These are phyloP conservation scores for Alternaria ventricosa DNA, from an alignment of 2,329 filamentous ascomycete species.

Conservation along the genomic window DNA sequence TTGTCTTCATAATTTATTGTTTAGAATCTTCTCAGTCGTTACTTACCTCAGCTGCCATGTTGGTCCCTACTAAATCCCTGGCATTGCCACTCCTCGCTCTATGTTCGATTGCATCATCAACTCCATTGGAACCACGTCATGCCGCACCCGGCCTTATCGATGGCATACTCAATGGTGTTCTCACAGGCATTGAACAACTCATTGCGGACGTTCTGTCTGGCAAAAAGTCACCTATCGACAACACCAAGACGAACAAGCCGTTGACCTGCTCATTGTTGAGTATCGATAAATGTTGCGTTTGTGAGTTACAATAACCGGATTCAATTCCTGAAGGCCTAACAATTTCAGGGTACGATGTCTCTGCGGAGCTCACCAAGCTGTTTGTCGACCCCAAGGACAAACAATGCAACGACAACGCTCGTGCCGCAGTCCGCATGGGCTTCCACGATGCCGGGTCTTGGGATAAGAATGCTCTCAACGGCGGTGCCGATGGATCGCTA, in stretches of 20 bases:
- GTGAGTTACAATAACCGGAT: conserved; percentile 20
- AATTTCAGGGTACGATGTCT: conserved; percentile 37
- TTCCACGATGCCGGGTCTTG: conserved; percentile 47
- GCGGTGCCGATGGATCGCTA: conserved; percentile 53
- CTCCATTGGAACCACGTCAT: conserved; percentile 30
- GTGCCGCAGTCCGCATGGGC: conserved; percentile 43
- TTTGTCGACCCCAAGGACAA: conserved; percentile 31
- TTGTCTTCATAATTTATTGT: neutral
- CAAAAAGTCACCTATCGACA: conserved; percentile 32
- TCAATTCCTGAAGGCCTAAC: conserved; percentile 9
- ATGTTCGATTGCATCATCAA: conserved; percentile 18
- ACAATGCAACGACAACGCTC: conserved; percentile 45
- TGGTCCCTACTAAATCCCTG: conserved; percentile 3
- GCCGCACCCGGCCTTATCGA: conserved; percentile 32
- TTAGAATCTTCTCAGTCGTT: neutral
- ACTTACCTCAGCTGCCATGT: neutral
- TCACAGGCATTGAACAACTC: conserved; percentile 22
- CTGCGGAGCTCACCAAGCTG: conserved; percentile 32
- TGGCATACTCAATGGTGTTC: conserved; percentile 27
- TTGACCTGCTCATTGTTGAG: conserved; percentile 21
- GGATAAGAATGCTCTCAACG: conserved; percentile 43
- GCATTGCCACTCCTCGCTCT: conserved; percentile 5
- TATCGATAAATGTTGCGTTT: conserved; percentile 39
- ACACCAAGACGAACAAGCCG: conserved; percentile 30
- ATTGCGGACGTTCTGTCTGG: conserved; percentile 40